These are phyloP conservation scores for Neurospora sp. DNA, from an alignment of 495 filamentous ascomycete genomes.

Conservation along the genomic window DNA sequence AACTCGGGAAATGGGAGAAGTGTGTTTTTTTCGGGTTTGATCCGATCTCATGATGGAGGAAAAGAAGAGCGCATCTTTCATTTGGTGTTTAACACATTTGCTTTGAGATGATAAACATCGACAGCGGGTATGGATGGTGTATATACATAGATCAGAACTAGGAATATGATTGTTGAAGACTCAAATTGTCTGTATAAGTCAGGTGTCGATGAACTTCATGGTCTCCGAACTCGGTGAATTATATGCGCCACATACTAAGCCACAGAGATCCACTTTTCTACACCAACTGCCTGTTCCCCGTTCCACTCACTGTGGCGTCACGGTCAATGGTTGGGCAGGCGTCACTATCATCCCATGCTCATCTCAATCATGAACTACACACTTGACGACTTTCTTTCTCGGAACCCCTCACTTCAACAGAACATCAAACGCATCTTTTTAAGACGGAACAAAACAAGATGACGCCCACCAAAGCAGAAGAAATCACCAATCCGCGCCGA, in stretches of 20 bases:
- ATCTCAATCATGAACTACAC: not conserved
- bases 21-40: not conserved
- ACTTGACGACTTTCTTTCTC: not conserved
- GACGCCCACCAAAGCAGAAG: not conserved
- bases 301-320: not conserved
- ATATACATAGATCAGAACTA: not conserved
- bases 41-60: not conserved
- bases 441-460: not conserved
- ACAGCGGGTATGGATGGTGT: not conserved
- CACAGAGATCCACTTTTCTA: not conserved
- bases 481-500: constrained; percentile 34
- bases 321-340: not conserved
- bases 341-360: not conserved
- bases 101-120: not conserved
- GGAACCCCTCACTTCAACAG: not conserved
- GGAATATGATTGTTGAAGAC: not conserved
- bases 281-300: not conserved
- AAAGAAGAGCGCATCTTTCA: not conserved
- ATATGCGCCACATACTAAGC: not conserved
- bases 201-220: not conserved
- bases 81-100: not conserved
- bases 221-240: not conserved
- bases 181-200: not conserved
- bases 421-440: not conserved
- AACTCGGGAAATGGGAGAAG: not conserved